Conservation (phyloP, 257 asterid species). For the Jasminum sambac region DNA sequence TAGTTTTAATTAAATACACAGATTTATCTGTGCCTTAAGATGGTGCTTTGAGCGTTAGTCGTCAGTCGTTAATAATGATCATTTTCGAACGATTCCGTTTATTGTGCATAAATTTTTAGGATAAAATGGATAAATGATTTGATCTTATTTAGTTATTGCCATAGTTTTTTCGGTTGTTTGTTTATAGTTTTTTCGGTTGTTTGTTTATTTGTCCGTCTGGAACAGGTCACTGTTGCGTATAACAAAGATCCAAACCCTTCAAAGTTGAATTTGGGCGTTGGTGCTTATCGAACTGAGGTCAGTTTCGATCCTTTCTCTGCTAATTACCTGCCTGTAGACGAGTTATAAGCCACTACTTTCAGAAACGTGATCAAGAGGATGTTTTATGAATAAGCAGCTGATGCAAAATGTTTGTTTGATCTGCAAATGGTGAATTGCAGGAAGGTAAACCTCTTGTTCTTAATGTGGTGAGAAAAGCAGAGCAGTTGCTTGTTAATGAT, state of each 20-base stretch:
- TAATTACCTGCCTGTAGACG: background rate
- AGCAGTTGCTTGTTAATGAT: conserved; percentile 70
- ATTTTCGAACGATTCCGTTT: background rate
- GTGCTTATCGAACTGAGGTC: conserved; percentile 89
- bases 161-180: background rate
- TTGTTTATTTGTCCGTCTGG: conserved; percentile 18
- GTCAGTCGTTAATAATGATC: background rate
- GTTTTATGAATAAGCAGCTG: conserved; percentile 6
- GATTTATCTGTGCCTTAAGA: background rate
- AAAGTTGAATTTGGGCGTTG: conserved; percentile 79
- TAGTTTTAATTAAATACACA: background rate
- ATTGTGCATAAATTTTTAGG: background rate
- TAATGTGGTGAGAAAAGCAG: conserved; percentile 75
- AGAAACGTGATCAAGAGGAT: background rate
- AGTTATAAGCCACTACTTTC: background rate
- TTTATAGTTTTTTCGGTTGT: conserved; percentile 4
- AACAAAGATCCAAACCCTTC: conserved; percentile 70
- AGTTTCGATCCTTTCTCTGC: background rate
- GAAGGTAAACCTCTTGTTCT: conserved; percentile 89
- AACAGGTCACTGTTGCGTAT: conserved; percentile 82
- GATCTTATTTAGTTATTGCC: background rate
- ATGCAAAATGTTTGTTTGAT: background rate
- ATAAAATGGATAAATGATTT: background rate
- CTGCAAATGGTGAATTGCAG: conserved; percentile 36
- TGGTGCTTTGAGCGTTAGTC: background rate